Percentiles rank a stretch among this genome's conserved stretches.
Conservation (phyloP, 169 alveolate genomes). For the Plasmodium vivax region DNA sequence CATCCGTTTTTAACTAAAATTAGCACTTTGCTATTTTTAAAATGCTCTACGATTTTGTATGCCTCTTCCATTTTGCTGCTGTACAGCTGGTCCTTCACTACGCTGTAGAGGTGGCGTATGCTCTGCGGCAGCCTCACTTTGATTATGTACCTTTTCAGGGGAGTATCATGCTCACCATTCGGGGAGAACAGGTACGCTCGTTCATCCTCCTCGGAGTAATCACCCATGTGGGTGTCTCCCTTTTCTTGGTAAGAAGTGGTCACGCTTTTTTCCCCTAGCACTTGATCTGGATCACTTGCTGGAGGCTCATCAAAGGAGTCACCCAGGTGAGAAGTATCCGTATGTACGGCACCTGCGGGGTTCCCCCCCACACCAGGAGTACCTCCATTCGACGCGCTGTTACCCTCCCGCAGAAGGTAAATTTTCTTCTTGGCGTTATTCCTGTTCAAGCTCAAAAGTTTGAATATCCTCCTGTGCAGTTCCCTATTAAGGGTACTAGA, state of each 20-base stretch:
- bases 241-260: not conserved
- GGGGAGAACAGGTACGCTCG: not conserved
- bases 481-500: slow-evolving; percentile 73
- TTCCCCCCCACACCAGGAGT: not conserved
- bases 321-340: not conserved
- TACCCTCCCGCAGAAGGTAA: slow-evolving; percentile 48
- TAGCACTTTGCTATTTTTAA: slow-evolving; percentile 38
- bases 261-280: not conserved
- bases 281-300: not conserved
- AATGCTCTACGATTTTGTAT: slow-evolving; percentile 39
- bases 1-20: slow-evolving; percentile 57
- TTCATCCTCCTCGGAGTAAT: not conserved
- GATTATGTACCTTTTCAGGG: slow-evolving; percentile 55
- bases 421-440: slow-evolving; percentile 53
- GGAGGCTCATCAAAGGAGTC: not conserved
- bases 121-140: slow-evolving; percentile 40
- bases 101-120: slow-evolving; percentile 50
- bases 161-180: slow-evolving; percentile 1
- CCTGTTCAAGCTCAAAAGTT: slow-evolving; percentile 28
- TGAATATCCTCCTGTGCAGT: slow-evolving; percentile 56
- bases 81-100: slow-evolving; percentile 25
- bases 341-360: not conserved
- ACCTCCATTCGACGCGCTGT: not conserved
- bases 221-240: not conserved
- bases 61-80: slow-evolving; percentile 34